Evolutionary conservation across 371 early-diverging fungal species (phyloP).

Genomic region (Caulochytrium protostelioides): DNA sequence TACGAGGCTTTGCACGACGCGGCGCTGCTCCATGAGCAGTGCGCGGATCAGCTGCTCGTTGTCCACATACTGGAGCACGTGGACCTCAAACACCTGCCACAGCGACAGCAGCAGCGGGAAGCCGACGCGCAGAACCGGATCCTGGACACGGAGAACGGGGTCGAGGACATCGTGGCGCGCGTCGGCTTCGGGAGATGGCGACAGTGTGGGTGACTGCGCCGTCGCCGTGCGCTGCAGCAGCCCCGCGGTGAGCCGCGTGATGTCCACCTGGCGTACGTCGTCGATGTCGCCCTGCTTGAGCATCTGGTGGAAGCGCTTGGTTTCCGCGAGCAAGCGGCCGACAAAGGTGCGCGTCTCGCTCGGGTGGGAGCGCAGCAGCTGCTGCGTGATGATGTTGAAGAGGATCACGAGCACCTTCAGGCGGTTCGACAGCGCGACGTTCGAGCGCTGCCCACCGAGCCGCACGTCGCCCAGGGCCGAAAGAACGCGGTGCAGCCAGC

Average conservation of each 20-base stretch:
- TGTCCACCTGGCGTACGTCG: conserved; percentile 1
- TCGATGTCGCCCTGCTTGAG: not conserved
- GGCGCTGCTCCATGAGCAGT: conserved; percentile 19
- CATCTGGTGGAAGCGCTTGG: too few species aligned
- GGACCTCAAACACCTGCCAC: conserved; percentile 30
- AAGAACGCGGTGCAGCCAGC: conserved; percentile 16
- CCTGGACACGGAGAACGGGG: conserved; percentile 1
- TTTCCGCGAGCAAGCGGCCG: conserved; percentile 4
- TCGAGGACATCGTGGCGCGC: conserved; percentile 1
- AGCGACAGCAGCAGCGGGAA: conserved; percentile 22
- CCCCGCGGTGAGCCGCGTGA: not conserved
- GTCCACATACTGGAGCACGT: conserved; percentile 24
- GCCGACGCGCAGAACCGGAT: conserved; percentile 13
- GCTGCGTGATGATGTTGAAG: conserved; percentile 17
- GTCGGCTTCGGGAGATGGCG: conserved; percentile 3
- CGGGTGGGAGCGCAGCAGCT: conserved; percentile 13
- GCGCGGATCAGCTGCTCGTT: conserved; percentile 9
- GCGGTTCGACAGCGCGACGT: conserved; percentile 11
- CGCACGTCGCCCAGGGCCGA: conserved; percentile 13
- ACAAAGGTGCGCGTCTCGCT: conserved; percentile 15
- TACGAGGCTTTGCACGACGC: conserved; percentile 12
- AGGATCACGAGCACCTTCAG: conserved; percentile 20
- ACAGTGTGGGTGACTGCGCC: not conserved
- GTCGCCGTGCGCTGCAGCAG: not conserved
- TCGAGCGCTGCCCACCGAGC: conserved; percentile 16